These are phyloP conservation scores for Gonapodya sp. DNA, from an alignment of 192 early-diverging fungal species.

Conservation along the genomic window DNA sequence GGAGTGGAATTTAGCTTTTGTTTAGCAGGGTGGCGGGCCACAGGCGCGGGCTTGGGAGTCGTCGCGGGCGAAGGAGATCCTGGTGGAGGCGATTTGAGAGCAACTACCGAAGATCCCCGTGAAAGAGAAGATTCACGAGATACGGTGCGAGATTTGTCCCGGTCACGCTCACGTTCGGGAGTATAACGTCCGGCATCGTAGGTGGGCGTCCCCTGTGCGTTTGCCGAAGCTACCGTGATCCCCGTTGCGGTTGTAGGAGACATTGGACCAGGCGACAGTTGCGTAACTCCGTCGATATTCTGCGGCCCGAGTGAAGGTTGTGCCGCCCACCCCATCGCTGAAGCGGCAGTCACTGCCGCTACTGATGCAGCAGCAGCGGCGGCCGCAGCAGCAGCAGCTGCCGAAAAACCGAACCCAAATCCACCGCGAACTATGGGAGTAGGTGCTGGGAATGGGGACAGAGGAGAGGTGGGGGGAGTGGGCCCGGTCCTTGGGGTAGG, in stretches of 20 bases:
- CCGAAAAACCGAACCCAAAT: neutral
- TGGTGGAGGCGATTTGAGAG: neutral
- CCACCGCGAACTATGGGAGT: neutral
- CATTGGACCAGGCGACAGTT: neutral
- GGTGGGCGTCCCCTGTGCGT: too few relatives aligned
- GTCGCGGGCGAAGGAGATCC: neutral
- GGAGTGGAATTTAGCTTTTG: too few relatives aligned
- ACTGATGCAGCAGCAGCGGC: neutral
- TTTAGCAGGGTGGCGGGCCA: neutral
- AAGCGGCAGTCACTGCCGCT: too few relatives aligned
- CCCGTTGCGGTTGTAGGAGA: neutral
- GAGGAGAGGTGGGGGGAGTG: neutral
- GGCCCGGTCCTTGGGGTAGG: too few relatives aligned
- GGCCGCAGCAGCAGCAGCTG: neutral
- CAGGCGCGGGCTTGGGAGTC: neutral
- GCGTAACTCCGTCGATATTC: neutral
- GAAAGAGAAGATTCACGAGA: too few relatives aligned
- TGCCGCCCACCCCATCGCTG: neutral
- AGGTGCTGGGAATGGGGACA: neutral
- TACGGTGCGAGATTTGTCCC: too few relatives aligned
- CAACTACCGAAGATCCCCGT: too few relatives aligned
- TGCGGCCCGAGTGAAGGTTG: neutral
- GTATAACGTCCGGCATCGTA: too few relatives aligned
- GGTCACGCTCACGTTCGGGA: too few relatives aligned
- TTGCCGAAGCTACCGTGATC: too few relatives aligned